These are phyloP conservation scores for Viola pubescens DNA, from an alignment of 441 rosid genomes.

Conservation along the genomic window DNA sequence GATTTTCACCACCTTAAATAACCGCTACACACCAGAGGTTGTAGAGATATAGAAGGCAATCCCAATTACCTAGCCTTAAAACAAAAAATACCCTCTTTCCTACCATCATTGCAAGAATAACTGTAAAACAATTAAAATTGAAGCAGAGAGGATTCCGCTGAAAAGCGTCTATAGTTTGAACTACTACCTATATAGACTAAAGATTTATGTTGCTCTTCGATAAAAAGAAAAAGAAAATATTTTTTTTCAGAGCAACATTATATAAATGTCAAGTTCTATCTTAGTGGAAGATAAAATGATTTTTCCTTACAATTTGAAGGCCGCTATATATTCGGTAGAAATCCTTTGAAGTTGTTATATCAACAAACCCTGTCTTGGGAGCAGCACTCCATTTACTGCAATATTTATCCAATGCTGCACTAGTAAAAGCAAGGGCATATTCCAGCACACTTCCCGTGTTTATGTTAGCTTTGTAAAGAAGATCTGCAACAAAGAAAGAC, in stretches of 20 bases:
- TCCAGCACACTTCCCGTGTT: conserved; percentile 93
- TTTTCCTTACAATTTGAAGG: conserved; percentile 80
- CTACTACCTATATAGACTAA: background rate
- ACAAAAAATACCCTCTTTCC: too few species aligned
- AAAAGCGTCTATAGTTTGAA: background rate
- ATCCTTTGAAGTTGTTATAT: conserved; percentile 93
- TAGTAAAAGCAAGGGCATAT: conserved; percentile 97
- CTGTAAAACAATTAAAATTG: too few species aligned
- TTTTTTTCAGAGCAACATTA: background rate
- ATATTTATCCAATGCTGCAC: conserved; percentile 90
- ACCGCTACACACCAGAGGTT: too few species aligned
- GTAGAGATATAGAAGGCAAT: too few species aligned
- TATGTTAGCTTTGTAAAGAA: conserved; percentile 89
- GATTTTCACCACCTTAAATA: background rate
- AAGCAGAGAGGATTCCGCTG: background rate
- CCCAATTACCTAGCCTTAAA: too few species aligned
- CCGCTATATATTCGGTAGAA: conserved; percentile 93
- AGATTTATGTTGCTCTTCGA: background rate
- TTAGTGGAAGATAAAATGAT: background rate
- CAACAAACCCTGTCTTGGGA: conserved; percentile 94
- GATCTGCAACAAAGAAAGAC: conserved; percentile 46
- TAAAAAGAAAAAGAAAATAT: too few species aligned
- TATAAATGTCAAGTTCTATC: background rate
- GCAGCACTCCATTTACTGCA: conserved; percentile 94
- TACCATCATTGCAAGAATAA: too few species aligned